A percentile compares a stretch with the other conserved stretches of the same genome.
phyloP scores from a whole-genome alignment of 148 eudicot species.

The Beta vulgaris region DNA sequence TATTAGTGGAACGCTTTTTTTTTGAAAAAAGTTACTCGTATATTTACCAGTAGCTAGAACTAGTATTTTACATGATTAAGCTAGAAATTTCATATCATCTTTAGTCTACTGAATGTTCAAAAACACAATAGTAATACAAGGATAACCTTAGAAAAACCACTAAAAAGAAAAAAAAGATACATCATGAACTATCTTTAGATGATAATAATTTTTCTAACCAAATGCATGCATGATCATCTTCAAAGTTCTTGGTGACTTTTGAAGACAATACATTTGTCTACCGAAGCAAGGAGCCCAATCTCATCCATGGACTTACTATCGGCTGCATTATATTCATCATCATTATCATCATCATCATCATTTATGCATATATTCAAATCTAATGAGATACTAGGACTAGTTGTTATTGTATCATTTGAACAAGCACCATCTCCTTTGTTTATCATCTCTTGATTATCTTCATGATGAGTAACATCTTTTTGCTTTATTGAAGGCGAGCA shows the following conservation, averaged over 20 bases:
- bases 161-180: not conserved
- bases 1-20: not conserved
- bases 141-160: constrained; percentile 8
- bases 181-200: not conserved
- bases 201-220: not conserved
- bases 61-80: constrained; percentile 7
- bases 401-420: constrained; percentile 21
- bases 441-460: constrained; percentile 17
- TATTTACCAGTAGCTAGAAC: constrained; percentile 8
- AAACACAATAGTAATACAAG: not conserved
- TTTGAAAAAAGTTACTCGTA: constrained; percentile 5
- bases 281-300: constrained; percentile 55
- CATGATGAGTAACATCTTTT: constrained; percentile 31
- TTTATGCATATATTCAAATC: constrained; percentile 73
- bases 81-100: too few species aligned
- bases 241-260: constrained; percentile 35
- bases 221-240: constrained; percentile 25
- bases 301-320: constrained; percentile 43
- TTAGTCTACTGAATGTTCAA: too few species aligned
- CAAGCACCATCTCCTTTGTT: constrained; percentile 10
- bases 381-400: constrained; percentile 46
- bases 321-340: constrained; percentile 9
- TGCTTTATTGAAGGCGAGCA: constrained; percentile 51
- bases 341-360: constrained; percentile 35
- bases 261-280: constrained; percentile 57